A percentile compares a stretch with the other conserved stretches of the same genome.
Evolutionary conservation across 768 basidiomycete species (phyloP).

Genomic region (Agaricus subrufescens): DNA sequence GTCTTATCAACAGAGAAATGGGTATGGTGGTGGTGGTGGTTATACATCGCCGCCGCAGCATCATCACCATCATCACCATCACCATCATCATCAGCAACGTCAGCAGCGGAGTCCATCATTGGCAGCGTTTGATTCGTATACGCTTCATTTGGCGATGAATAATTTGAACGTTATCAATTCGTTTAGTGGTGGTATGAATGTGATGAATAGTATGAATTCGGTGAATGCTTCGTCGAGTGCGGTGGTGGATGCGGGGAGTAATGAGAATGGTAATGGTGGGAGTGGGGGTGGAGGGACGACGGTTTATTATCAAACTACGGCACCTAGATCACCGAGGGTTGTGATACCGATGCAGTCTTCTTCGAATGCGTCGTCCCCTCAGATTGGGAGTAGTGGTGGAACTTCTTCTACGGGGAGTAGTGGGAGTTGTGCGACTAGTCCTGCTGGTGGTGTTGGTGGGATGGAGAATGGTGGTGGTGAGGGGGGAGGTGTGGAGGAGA

Average conservation of each 20-base stretch:
- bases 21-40: background rate
- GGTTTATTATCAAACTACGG: constrained; percentile 67
- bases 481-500: constrained; percentile 10
- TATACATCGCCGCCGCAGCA: too few relatives aligned
- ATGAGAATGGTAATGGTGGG: too few relatives aligned
- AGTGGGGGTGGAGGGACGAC: constrained; percentile 25
- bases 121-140: too few relatives aligned
- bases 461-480: background rate
- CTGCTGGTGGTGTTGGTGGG: too few relatives aligned
- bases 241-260: too few relatives aligned
- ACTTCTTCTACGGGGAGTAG: background rate
- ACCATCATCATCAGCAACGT: background rate
- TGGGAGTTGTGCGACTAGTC: background rate
- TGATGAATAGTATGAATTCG: too few relatives aligned
- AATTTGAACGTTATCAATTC: too few relatives aligned
- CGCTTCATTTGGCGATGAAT: background rate
- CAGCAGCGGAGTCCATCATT: background rate
- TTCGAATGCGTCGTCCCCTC: constrained; percentile 7
- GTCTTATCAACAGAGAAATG: background rate
- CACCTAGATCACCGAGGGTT: constrained; percentile 37
- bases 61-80: background rate
- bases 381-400: constrained; percentile 3
- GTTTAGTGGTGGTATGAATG: too few relatives aligned
- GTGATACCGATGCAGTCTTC: constrained; percentile 3
- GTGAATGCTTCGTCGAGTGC: too few relatives aligned